phyloP scores from a whole-genome alignment of 139 green algal species.

The Picochlorum sp. region DNA sequence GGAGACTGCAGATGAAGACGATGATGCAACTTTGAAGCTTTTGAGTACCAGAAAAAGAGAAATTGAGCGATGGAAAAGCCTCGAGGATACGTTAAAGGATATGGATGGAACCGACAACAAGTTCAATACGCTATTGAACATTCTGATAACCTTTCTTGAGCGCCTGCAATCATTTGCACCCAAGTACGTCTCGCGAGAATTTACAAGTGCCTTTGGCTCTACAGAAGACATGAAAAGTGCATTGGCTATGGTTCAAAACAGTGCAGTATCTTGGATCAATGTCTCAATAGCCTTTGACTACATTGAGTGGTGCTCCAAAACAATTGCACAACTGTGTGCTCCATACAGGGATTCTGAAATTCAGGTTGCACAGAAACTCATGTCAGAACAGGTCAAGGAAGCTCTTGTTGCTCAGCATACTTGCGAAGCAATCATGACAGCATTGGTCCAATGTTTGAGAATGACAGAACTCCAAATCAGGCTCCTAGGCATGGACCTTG shows the following conservation, averaged over 20 bases:
- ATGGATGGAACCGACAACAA: too few species aligned
- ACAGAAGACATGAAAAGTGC: not conserved
- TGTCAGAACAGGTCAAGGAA: not conserved
- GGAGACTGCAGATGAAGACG: too few species aligned
- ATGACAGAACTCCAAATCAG: conserved; percentile 60
- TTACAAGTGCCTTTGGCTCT: too few species aligned
- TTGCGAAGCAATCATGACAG: conserved; percentile 12
- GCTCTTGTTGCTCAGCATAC: not conserved
- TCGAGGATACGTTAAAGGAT: not conserved
- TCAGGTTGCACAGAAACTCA: not conserved
- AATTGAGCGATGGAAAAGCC: conserved; percentile 59
- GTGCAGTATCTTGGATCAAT: not conserved
- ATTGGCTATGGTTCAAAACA: not conserved
- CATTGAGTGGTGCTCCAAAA: conserved; percentile 24
- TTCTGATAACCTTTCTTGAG: not conserved
- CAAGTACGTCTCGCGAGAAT: too few species aligned
- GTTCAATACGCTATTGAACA: not conserved
- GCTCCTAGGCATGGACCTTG: conserved; percentile 66
- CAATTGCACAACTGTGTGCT: conserved; percentile 27
- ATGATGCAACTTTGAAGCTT: not conserved
- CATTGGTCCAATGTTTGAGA: conserved; percentile 37
- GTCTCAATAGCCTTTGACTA: conserved; percentile 3
- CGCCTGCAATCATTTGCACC: too few species aligned
- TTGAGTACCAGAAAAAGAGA: conserved; percentile 47
- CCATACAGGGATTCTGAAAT: conserved; percentile 15